These are phyloP conservation scores for Heterobasidion occidentale DNA, from an alignment of 1,284 basidiomycete genomes.

Conservation along the genomic window DNA sequence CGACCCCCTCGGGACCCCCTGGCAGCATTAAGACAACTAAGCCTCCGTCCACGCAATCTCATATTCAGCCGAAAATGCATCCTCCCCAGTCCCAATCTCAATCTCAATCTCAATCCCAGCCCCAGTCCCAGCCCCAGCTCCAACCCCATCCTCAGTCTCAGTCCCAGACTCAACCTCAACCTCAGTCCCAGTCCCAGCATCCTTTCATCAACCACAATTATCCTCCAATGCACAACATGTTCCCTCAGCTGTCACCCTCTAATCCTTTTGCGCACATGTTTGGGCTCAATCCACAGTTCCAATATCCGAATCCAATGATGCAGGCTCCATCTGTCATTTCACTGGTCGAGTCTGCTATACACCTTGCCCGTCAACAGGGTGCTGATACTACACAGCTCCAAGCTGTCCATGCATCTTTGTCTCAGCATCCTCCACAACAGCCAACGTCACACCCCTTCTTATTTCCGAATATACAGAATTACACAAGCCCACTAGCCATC, in stretches of 20 bases:
- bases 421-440: neutral
- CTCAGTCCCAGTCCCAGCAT: neutral
- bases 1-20: conserved; percentile 36
- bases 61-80: neutral
- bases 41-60: neutral
- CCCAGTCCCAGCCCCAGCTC: neutral
- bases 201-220: neutral
- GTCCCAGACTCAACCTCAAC: neutral
- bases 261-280: neutral
- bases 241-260: neutral
- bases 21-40: neutral
- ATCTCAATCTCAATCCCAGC: neutral
- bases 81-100: neutral
- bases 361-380: conserved; percentile 7
- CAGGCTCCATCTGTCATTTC: neutral
- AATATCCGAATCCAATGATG: neutral
- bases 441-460: neutral
- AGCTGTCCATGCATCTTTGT: neutral
- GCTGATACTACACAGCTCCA: conserved; percentile 4
- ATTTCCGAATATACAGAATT: neutral
- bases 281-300: neutral
- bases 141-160: no score
- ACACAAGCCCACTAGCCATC: neutral
- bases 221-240: neutral
- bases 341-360: conserved; percentile 9